phyloP scores from a whole-genome alignment of 176 grass and related monocot genomes.

The Poa pratensis region DNA sequence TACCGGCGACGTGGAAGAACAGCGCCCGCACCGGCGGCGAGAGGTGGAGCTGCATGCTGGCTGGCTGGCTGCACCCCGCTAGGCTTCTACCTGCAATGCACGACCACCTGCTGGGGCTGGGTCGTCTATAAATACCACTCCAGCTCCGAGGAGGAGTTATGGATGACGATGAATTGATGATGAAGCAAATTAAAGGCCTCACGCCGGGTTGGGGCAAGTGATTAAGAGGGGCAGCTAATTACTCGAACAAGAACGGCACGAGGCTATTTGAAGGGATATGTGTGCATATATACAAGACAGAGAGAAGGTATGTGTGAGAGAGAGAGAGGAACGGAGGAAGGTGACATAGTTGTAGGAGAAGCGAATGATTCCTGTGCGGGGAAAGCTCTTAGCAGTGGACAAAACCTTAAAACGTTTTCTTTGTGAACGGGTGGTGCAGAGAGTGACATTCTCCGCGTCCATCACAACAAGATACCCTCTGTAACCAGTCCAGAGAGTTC shows the following conservation, averaged over 20 bases:
- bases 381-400: background rate
- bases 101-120: background rate
- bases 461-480: background rate
- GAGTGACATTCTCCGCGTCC: background rate
- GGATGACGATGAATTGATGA: conserved; percentile 5
- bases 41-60: conserved; percentile 23
- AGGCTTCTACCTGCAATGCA: conserved; percentile 11
- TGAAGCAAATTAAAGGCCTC: background rate
- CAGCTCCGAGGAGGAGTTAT: background rate
- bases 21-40: background rate
- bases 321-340: too few species aligned
- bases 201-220: background rate
- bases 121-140: background rate
- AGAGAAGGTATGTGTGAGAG: background rate
- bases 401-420: background rate
- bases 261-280: background rate
- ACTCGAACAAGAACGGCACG: background rate
- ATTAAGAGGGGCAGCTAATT: conserved; percentile 1
- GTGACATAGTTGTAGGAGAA: background rate
- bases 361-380: conserved; percentile 29
- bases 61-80: background rate
- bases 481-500: background rate
- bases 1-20: background rate
- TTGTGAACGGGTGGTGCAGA: conserved; percentile 24
- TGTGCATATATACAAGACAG: background rate